Conservation (phyloP, 2,329 filamentous ascomycete species). For the Aspergillus pseudotamarii region DNA sequence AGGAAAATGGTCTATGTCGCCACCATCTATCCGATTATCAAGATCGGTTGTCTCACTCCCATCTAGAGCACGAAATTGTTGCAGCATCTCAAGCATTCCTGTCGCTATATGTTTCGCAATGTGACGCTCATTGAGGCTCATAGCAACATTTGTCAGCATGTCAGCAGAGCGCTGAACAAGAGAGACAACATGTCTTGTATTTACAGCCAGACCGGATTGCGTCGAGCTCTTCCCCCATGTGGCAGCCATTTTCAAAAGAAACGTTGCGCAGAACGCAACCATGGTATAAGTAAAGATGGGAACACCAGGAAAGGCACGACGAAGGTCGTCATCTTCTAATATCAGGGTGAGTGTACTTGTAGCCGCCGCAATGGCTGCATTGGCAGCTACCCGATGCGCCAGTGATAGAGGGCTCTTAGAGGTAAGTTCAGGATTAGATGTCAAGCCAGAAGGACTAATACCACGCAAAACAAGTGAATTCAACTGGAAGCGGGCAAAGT, state of each 20-base stretch:
- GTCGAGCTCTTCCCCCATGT: conserved; percentile 1
- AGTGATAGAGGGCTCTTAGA: conserved; percentile 14
- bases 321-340: conserved; percentile 42
- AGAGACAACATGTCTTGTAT: not conserved
- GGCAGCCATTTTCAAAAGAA: conserved; percentile 32
- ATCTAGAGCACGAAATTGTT: conserved; percentile 1
- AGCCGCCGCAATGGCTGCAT: conserved; percentile 40
- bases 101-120: conserved; percentile 7
- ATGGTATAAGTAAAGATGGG: conserved; percentile 30
- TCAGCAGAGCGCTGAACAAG: not conserved
- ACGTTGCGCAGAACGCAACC: conserved; percentile 32
- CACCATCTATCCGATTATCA: not conserved
- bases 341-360: conserved; percentile 35
- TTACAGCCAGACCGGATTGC: not conserved
- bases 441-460: conserved; percentile 31
- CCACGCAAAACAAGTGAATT: conserved; percentile 34
- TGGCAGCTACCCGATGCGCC: conserved; percentile 23
- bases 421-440: conserved; percentile 5
- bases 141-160: not conserved
- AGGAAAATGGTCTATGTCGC: not conserved
- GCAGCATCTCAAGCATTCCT: conserved; percentile 5
- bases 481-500: conserved; percentile 48
- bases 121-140: conserved; percentile 5
- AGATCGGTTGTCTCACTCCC: not conserved
- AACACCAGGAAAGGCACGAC: conserved; percentile 40